These are phyloP conservation scores for Trametes pubescens DNA, from an alignment of 1,284 basidiomycete species.

Conservation along the genomic window DNA sequence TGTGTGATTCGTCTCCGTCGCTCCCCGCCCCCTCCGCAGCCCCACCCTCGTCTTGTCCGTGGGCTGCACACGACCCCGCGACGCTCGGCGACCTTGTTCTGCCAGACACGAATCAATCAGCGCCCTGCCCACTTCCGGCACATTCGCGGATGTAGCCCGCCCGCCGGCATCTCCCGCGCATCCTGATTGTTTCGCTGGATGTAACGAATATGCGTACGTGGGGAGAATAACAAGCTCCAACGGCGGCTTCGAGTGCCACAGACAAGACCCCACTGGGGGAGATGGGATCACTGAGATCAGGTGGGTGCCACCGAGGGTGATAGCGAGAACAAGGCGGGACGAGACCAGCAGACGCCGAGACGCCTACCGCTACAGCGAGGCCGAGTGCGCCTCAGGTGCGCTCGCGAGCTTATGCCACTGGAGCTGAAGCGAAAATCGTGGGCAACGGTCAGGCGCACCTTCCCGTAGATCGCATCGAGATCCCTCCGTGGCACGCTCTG, in stretches of 20 bases:
- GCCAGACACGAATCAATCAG: slow-evolving; percentile 21
- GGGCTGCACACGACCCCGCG: not conserved
- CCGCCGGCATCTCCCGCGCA: slow-evolving; percentile 16
- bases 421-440: slow-evolving; percentile 16
- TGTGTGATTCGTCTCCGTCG: not conserved
- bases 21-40: not conserved
- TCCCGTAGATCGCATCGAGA: slow-evolving; percentile 22
- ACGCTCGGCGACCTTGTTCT: slow-evolving; percentile 19
- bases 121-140: not conserved
- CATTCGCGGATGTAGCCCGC: slow-evolving; percentile 6
- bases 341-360: slow-evolving; percentile 8
- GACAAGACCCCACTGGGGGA: slow-evolving; percentile 12
- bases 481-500: not conserved
- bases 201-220: slow-evolving; percentile 9
- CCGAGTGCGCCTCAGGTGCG: slow-evolving; percentile 1
- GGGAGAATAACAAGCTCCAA: slow-evolving; percentile 17
- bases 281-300: slow-evolving; percentile 17
- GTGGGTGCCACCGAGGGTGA: slow-evolving; percentile 5
- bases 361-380: slow-evolving; percentile 6
- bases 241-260: not conserved
- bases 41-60: not conserved
- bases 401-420: slow-evolving; percentile 18
- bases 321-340: slow-evolving; percentile 21
- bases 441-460: not conserved
- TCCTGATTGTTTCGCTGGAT: not conserved